phyloP scores from a whole-genome alignment of 345 rosid genomes.

The Clarkia xantiana region DNA sequence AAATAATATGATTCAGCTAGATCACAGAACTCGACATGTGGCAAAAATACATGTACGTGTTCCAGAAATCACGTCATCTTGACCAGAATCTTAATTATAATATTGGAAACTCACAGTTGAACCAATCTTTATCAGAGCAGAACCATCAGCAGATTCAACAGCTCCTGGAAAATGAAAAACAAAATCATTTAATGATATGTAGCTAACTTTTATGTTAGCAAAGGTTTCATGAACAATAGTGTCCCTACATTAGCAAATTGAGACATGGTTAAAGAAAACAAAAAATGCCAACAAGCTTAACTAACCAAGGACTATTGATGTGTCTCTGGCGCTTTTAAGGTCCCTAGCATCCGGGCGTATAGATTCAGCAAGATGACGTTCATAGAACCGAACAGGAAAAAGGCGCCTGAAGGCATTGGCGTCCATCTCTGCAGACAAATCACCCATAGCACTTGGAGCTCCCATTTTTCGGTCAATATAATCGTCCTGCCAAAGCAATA shows the following conservation, averaged over 20 bases:
- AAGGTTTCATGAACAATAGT: neutral
- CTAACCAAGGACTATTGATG: constrained; percentile 70
- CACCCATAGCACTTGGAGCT: constrained; percentile 31
- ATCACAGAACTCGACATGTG: neutral
- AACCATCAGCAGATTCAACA: constrained; percentile 84
- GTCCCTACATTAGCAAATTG: neutral
- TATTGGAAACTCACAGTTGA: constrained; percentile 45
- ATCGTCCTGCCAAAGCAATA: too few species aligned
- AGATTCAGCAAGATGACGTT: constrained; percentile 64
- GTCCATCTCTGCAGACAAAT: constrained; percentile 74
- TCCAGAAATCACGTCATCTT: too few species aligned
- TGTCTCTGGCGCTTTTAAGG: constrained; percentile 65
- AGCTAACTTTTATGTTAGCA: too few species aligned
- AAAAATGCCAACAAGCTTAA: neutral
- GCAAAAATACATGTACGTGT: neutral
- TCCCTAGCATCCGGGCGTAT: constrained; percentile 79
- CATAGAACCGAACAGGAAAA: constrained; percentile 70
- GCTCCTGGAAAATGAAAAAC: constrained; percentile 30
- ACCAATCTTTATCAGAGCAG: constrained; percentile 84
- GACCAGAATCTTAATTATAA: too few species aligned
- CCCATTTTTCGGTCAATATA: constrained; percentile 25
- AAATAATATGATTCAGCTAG: neutral
- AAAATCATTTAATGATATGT: neutral
- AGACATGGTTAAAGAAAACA: too few species aligned
- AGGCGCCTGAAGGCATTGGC: constrained; percentile 77